A percentile compares a stretch with the other conserved stretches of the same genome.
Conservation (phyloP, 202 grass and related monocot species). For the Schoenoplectus triqueter region DNA sequence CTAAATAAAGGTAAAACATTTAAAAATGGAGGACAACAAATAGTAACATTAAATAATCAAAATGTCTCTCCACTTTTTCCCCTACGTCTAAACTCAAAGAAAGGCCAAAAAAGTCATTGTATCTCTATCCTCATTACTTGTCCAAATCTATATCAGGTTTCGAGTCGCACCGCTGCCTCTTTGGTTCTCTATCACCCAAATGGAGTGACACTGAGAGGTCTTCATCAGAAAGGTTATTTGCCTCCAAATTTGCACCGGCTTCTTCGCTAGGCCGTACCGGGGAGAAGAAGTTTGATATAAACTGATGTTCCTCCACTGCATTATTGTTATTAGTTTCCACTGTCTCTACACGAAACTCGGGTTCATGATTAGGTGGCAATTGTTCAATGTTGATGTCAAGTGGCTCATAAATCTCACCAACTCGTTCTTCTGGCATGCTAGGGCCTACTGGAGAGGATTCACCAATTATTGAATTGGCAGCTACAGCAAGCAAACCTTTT, state of each 20-base stretch:
- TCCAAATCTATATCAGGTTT: slow-evolving; percentile 58
- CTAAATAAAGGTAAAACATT: background rate
- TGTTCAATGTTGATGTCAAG: slow-evolving; percentile 74
- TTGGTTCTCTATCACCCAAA: slow-evolving; percentile 76
- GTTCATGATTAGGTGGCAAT: slow-evolving; percentile 50
- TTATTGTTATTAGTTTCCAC: slow-evolving; percentile 50
- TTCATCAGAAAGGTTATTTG: slow-evolving; percentile 72
- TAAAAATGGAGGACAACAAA: slow-evolving; percentile 14
- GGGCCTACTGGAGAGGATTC: slow-evolving; percentile 57
- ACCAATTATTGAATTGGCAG: slow-evolving; percentile 55
- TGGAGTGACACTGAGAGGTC: slow-evolving; percentile 77
- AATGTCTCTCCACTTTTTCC: slow-evolving; percentile 14
- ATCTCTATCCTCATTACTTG: slow-evolving; percentile 41
- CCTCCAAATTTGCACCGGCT: slow-evolving; percentile 54
- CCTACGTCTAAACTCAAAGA: slow-evolving; percentile 21
- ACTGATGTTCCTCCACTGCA: slow-evolving; percentile 86
- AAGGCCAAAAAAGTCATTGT: background rate
- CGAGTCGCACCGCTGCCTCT: slow-evolving; percentile 57
- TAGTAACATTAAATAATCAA: slow-evolving; percentile 12
- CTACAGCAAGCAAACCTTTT: slow-evolving; percentile 58
- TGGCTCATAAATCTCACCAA: slow-evolving; percentile 68
- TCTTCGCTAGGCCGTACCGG: slow-evolving; percentile 49
- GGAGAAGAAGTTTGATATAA: slow-evolving; percentile 83
- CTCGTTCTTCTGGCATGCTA: slow-evolving; percentile 45
- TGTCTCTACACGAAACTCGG: slow-evolving; percentile 53